phyloP scores from a whole-genome alignment of 2,329 filamentous ascomycete species.

The Hymenoscyphus infarciens region DNA sequence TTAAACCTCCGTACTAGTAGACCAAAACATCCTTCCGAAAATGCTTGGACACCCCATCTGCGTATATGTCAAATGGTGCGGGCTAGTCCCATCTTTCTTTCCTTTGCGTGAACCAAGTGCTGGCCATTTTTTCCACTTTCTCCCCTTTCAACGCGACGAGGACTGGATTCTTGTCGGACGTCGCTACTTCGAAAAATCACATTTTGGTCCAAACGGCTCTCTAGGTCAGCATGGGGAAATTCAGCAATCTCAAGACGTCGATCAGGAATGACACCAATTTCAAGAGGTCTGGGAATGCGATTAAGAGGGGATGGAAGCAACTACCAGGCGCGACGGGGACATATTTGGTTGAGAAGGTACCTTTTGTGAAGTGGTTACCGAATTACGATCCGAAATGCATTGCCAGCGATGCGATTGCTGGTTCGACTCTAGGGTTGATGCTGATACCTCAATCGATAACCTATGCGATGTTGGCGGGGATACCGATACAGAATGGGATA shows the following conservation, averaged over 20 bases:
- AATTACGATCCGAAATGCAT: conserved; percentile 59
- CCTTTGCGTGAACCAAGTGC: not conserved
- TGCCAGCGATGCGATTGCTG: conserved; percentile 57
- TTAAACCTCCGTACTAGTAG: not conserved
- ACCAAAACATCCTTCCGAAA: not conserved
- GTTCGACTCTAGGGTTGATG: conserved; percentile 57
- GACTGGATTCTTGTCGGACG: not conserved
- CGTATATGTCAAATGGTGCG: not conserved
- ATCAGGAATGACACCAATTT: conserved; percentile 10
- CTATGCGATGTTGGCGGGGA: conserved; percentile 59
- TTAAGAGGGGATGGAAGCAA: not conserved
- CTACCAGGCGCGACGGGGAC: conserved; percentile 51
- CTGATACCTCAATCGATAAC: conserved; percentile 60
- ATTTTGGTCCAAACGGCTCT: not conserved
- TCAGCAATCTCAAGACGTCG: not conserved
- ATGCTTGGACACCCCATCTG: not conserved
- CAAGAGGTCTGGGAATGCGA: conserved; percentile 3
- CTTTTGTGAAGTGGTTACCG: conserved; percentile 60
- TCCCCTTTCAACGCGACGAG: not conserved
- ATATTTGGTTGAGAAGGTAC: conserved; percentile 58
- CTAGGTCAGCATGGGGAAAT: conserved; percentile 8
- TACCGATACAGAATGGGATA: conserved; percentile 57
- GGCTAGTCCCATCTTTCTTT: not conserved
- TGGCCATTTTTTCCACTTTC: not conserved
- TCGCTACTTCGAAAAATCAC: not conserved